Percentiles rank a stretch among this genome's conserved stretches.
Evolutionary conservation across 805 yeast genomes (phyloP).

Genomic region (Nakazawaea molendinolei): DNA sequence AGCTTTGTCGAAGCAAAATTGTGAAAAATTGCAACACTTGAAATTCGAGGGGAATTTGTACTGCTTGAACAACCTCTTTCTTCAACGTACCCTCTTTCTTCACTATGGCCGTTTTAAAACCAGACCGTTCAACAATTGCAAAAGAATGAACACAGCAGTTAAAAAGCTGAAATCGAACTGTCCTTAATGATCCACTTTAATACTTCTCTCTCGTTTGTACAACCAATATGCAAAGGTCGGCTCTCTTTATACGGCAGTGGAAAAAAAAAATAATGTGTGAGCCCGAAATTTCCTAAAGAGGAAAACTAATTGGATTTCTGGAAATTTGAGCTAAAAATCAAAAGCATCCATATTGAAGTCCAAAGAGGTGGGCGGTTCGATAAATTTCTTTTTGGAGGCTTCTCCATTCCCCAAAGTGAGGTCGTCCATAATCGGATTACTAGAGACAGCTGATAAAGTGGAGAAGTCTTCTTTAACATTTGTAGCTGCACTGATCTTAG

Average conservation of each 20-base stretch:
- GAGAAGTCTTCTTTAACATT: too few species aligned
- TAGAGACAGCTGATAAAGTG: background rate
- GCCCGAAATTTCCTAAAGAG: constrained; percentile 7
- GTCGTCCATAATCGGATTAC: constrained; percentile 2
- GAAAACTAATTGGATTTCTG: constrained; percentile 5
- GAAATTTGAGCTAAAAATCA: constrained; percentile 40
- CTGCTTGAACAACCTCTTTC: too few species aligned
- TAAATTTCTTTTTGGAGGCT: background rate
- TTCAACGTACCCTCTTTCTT: too few species aligned
- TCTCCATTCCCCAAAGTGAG: constrained; percentile 1
- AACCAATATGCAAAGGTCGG: background rate
- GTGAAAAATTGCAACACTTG: too few species aligned
- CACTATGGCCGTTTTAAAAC: too few species aligned
- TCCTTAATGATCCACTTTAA: too few species aligned
- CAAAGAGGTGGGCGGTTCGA: constrained; percentile 31
- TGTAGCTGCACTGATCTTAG: background rate
- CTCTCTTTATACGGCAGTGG: too few species aligned
- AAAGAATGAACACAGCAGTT: background rate
- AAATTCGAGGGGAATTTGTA: too few species aligned
- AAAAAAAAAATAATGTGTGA: too few species aligned
- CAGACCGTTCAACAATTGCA: background rate
- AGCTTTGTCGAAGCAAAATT: too few species aligned
- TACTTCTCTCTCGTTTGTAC: too few species aligned
- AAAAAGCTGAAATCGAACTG: background rate
- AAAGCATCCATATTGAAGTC: constrained; percentile 79